Evolutionary conservation across 805 yeast species (phyloP), one percentile per base, ranked within the genome.

Genomic region (Sungouiella blattae): DNA sequence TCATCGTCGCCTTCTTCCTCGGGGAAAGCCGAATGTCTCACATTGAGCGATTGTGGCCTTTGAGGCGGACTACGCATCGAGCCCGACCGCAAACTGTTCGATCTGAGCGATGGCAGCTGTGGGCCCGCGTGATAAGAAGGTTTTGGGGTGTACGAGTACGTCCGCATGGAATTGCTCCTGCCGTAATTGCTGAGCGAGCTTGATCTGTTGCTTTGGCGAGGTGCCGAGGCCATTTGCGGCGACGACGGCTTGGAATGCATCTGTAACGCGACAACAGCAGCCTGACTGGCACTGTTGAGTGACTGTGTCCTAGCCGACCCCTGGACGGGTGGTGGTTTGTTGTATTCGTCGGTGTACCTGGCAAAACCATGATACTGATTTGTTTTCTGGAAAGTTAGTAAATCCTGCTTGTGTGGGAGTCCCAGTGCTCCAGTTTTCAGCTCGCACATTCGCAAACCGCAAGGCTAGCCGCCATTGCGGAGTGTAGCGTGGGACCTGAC

Each of bases 251-350:
- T 53, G 23, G 49, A 52, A 44, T 64, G 71, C 40, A 55, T 49
- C 36, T 63, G 53, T 12, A 66, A 46, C 1, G 71, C 71, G 1
- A 70, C 71, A 31, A 53, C 40, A 0, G 71, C 73, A 5, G 71
- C 72, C 39, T 51, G 60, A 13, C 70, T 69, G 16, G 71, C 71
- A 33, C 53, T 52, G 16, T 52, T 42, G 15, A 58, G 46, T 18
- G 64, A 57, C 26, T 50, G 55, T 9, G 49, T 41, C 22, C 63
- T 32, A 26, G 36, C 37, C 1, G 39, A 55, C 60, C 4, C 47
- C 46, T 15, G 51, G 43, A 28, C 42, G 31, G 31, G 16, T 39
- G 52, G 40, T 28, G 50, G 52, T 6, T 50, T 35, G 30, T 51
- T 44, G 30, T 55, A 34, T 35, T 60, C 64, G 11, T 55, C 57